These are phyloP conservation scores for Phycomyces nitens DNA, from an alignment of 192 early-diverging fungal genomes.

Conservation along the genomic window DNA sequence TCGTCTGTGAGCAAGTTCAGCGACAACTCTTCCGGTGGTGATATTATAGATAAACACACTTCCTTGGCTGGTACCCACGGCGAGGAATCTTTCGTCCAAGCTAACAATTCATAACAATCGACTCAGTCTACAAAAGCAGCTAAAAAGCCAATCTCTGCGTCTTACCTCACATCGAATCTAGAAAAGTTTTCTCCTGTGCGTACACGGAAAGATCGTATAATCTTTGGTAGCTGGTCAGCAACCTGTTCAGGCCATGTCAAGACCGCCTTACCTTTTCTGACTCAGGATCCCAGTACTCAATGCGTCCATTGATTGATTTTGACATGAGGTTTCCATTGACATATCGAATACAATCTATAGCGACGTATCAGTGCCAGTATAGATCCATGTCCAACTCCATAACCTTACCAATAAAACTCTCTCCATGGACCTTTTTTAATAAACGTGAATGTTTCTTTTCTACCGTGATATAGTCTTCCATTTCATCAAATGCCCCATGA, in stretches of 20 bases:
- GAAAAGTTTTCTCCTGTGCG: constrained; percentile 38
- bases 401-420: constrained; percentile 14
- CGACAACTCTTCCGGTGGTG: constrained; percentile 56
- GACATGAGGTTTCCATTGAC: constrained; percentile 62
- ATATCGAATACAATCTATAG: constrained; percentile 70
- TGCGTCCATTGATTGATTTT: constrained; percentile 71
- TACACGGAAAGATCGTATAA: constrained; percentile 37
- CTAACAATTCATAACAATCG: constrained; percentile 20
- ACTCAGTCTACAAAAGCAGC: too few relatives aligned
- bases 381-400: constrained; percentile 59
- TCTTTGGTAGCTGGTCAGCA: constrained; percentile 13
- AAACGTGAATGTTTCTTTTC: constrained; percentile 27
- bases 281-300: constrained; percentile 72
- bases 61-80: constrained; percentile 72
- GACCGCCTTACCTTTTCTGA: constrained; percentile 30
- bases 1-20: constrained; percentile 68
- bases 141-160: too few relatives aligned
- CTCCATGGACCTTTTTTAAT: constrained; percentile 35
- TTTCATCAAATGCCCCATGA: constrained; percentile 16
- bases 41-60: constrained; percentile 69
- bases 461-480: constrained; percentile 23
- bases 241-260: background rate
- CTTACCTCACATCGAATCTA: constrained; percentile 59
- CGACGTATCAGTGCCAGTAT: constrained; percentile 29
- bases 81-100: constrained; percentile 68